A percentile compares a stretch with the other conserved stretches of the same genome.
phyloP scores from a whole-genome alignment of 2,329 filamentous ascomycete genomes.

The Aspergillus novofumigatus region DNA sequence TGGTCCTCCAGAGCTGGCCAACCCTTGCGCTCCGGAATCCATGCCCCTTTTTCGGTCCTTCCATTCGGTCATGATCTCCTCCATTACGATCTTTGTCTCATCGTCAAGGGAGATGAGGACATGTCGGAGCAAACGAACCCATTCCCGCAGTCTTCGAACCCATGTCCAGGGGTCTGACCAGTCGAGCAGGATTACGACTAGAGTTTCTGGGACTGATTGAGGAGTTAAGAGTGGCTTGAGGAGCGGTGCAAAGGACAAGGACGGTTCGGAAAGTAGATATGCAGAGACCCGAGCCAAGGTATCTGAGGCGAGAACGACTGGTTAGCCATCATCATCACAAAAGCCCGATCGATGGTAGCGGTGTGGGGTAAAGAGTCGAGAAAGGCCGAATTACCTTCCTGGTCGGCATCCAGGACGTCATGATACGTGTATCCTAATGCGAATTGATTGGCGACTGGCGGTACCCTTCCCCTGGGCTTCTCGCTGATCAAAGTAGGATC shows the following conservation, averaged over 20 bases:
- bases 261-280: conserved; percentile 82
- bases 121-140: conserved; percentile 78
- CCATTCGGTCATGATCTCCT: conserved; percentile 79
- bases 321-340: conserved; percentile 2
- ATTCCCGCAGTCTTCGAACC: conserved; percentile 82
- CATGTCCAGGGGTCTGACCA: conserved; percentile 94
- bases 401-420: conserved; percentile 87
- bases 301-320: conserved; percentile 49
- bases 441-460: conserved; percentile 86
- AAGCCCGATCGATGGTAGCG: neutral
- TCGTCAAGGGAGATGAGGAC: conserved; percentile 70
- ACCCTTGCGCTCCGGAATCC: conserved; percentile 51
- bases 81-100: conserved; percentile 76
- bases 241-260: conserved; percentile 74
- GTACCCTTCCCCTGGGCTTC: conserved; percentile 51
- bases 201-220: conserved; percentile 76
- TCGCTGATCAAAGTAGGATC: conserved; percentile 44
- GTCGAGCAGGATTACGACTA: conserved; percentile 87
- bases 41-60: conserved; percentile 67
- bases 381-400: conserved; percentile 63
- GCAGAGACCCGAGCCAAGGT: conserved; percentile 84
- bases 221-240: conserved; percentile 80
- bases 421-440: conserved; percentile 93
- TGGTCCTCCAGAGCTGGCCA: conserved; percentile 60
- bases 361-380: neutral